phyloP scores from a whole-genome alignment of 2,329 filamentous ascomycete species.

The Onygenales sp. region DNA sequence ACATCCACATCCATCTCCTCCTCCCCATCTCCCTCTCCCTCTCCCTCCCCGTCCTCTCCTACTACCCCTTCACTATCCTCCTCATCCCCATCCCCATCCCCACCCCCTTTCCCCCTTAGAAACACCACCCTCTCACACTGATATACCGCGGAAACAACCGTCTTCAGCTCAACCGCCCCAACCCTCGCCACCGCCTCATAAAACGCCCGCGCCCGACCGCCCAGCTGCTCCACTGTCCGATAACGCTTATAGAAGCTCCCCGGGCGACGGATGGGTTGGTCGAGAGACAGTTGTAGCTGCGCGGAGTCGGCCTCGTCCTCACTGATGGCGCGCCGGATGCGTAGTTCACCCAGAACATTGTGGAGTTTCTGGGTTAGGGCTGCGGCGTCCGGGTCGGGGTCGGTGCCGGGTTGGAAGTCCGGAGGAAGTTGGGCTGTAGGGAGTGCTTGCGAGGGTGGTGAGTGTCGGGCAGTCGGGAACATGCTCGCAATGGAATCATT shows the following conservation, averaged over 20 bases:
- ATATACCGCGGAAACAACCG: conserved; percentile 42
- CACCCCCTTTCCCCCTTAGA: conserved; percentile 9
- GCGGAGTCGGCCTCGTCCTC: conserved; percentile 18
- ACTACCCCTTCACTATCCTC: conserved; percentile 26
- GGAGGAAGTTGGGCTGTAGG: too few species aligned
- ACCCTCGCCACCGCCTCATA: conserved; percentile 43
- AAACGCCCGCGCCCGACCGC: conserved; percentile 36
- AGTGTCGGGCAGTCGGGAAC: conserved; percentile 27
- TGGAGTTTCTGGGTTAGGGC: conserved; percentile 26
- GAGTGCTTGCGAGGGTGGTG: too few species aligned
- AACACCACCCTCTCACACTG: conserved; percentile 34
- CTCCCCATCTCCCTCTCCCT: background rate
- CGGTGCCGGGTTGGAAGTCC: background rate
- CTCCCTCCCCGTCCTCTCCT: conserved; percentile 9
- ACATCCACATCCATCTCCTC: background rate
- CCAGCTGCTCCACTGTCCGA: conserved; percentile 38
- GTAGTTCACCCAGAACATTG: conserved; percentile 34
- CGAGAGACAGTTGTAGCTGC: conserved; percentile 1
- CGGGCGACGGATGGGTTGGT: conserved; percentile 28
- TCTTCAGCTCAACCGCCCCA: conserved; percentile 41
- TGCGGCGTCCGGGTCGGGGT: conserved; percentile 1
- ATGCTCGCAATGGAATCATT: conserved; percentile 26
- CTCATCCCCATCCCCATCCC: background rate
- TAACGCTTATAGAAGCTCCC: conserved; percentile 44
- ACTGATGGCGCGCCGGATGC: conserved; percentile 27